phyloP scores from a whole-genome alignment of 345 rosid species.

The Linum lewisii region DNA sequence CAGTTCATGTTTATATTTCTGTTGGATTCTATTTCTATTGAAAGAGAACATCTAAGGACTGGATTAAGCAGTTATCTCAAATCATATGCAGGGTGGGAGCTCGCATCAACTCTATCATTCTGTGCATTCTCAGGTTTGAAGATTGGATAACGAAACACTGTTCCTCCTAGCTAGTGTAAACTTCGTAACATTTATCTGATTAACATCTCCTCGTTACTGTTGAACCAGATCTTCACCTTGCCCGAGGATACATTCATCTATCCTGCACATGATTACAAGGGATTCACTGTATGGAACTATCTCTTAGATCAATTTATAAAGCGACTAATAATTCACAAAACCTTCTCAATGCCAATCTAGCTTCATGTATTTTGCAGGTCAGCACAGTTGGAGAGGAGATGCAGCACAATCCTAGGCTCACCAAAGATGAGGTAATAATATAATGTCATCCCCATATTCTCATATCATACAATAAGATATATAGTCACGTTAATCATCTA shows the following conservation, averaged over 20 bases:
- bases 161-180: neutral
- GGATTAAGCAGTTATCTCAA: neutral
- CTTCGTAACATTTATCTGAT: neutral
- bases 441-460: neutral
- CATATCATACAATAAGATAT: neutral
- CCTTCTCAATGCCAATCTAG: conserved; percentile 9
- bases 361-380: conserved; percentile 34
- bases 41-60: conserved; percentile 4
- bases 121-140: conserved; percentile 85
- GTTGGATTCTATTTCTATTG: neutral
- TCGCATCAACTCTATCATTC: conserved; percentile 76
- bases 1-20: neutral
- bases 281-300: conserved; percentile 51
- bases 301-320: neutral
- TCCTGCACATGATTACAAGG: conserved; percentile 94
- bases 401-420: conserved; percentile 61
- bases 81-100: conserved; percentile 62
- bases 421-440: conserved; percentile 72
- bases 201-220: conserved; percentile 6
- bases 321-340: neutral
- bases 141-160: neutral
- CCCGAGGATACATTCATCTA: conserved; percentile 78
- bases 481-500: neutral
- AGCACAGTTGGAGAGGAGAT: conserved; percentile 93
- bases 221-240: conserved; percentile 65